A percentile compares a stretch with the other conserved stretches of the same genome.
Evolutionary conservation across 2,329 filamentous ascomycete species (phyloP).

Genomic region (Aspergillus fumigatus): DNA sequence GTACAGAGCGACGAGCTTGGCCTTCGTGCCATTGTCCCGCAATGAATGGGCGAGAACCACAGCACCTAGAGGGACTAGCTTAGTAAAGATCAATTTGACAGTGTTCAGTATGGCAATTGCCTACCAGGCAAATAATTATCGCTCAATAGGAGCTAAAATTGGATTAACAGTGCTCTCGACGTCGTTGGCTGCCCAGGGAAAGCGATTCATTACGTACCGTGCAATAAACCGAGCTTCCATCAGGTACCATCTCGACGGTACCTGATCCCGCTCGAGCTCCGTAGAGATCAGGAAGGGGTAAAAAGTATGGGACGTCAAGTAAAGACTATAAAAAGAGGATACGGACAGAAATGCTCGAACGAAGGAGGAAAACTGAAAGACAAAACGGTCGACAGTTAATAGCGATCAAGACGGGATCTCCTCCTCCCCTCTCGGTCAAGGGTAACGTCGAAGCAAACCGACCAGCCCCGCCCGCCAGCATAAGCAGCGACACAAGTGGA

Average conservation of each 20-base stretch:
- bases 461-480: conserved; percentile 17
- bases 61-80: conserved; percentile 58
- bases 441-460: conserved; percentile 10
- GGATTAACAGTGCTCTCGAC: conserved; percentile 3
- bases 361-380: conserved; percentile 1
- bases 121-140: conserved; percentile 89
- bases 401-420: background rate
- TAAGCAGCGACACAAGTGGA: conserved; percentile 10
- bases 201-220: conserved; percentile 47
- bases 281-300: background rate
- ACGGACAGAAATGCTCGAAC: background rate
- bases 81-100: conserved; percentile 6
- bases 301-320: background rate
- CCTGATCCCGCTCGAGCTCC: background rate
- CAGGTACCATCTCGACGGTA: conserved; percentile 34
- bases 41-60: conserved; percentile 91
- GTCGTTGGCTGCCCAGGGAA: conserved; percentile 7
- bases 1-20: conserved; percentile 79
- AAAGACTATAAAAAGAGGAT: background rate
- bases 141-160: conserved; percentile 74
- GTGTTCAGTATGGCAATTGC: conserved; percentile 16
- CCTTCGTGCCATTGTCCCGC: conserved; percentile 80
- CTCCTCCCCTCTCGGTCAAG: conserved; percentile 7
- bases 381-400: conserved; percentile 4
- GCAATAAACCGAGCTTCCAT: conserved; percentile 59